Percentiles rank a stretch among this genome's conserved stretches.
Conservation (phyloP, 352 stramenopile genomes). For the Plasmopara muralis region DNA sequence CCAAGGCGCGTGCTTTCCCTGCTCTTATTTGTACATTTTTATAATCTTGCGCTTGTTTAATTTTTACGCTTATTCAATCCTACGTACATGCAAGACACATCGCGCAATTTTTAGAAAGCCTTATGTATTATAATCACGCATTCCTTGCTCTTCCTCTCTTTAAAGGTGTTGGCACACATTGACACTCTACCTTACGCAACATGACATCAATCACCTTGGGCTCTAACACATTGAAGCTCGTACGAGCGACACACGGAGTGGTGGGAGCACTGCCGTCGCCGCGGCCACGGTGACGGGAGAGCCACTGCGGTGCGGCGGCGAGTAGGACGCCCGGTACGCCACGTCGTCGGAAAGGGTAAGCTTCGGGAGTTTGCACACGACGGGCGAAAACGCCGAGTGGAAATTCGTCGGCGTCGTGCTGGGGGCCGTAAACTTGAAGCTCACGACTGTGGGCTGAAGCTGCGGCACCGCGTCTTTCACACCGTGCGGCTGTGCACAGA, state of each 20-base stretch:
- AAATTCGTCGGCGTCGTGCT: conserved; percentile 2
- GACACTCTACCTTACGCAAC: conserved; percentile 4
- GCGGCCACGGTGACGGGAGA: conserved; percentile 26
- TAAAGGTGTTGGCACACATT: too few relatives aligned
- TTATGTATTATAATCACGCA: too few relatives aligned
- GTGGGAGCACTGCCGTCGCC: conserved; percentile 30
- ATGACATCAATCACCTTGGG: background rate
- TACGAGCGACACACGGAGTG: conserved; percentile 36
- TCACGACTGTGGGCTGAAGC: conserved; percentile 15
- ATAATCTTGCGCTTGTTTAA: too few relatives aligned
- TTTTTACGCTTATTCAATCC: too few relatives aligned
- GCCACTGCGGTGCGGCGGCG: conserved; percentile 16
- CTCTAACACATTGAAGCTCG: conserved; percentile 36
- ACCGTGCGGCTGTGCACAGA: conserved; percentile 12
- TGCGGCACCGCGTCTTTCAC: conserved; percentile 29
- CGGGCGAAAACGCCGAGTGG: conserved; percentile 6
- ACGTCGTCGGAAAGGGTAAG: conserved; percentile 21
- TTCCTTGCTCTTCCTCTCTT: too few relatives aligned
- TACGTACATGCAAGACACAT: too few relatives aligned
- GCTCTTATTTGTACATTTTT: too few relatives aligned
- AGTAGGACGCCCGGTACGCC: conserved; percentile 17
- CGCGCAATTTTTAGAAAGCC: too few relatives aligned
- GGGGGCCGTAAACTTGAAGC: conserved; percentile 6
- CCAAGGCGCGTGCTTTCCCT: too few relatives aligned
- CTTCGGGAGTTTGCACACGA: conserved; percentile 31